Base-by-base conservation (phyloP, 1,139 yeast genomes). In the Candida sp. region DNA sequence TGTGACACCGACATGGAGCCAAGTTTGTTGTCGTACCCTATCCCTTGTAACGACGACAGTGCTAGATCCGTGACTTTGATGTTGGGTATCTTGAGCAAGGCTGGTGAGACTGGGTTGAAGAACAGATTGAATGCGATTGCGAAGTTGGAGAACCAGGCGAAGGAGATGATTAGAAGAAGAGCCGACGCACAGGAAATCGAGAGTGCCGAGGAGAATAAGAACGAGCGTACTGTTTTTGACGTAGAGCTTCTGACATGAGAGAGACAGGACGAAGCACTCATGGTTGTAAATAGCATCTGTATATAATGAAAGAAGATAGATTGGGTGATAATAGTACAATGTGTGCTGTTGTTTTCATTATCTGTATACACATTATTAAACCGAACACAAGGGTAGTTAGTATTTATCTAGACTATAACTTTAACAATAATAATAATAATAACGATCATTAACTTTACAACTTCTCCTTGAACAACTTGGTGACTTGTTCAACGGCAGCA, bases 21-120 rank as follows among this genome's bases (percentile, higher is more conserved):
- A 22, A 83, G 91, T 7, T 73, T 88, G 59, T 88, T 94, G 51
- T 90, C 97, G 2, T 94, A 94, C 68, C 96, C 98, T 47, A 90
- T 94, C 59, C 98, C 99, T 27, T 96, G 96, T 56, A 94, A 94
- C 65, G 98, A 94, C 68, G 98, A 93, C 67, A 88, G 96, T n/a
- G 74, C 85, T 53, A 83, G 99, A 66, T 83, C 96, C 11, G 84
- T 88, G 4, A 87, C 89, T 58, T 75, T 94, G 61, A 81, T 94
- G 63, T 75, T 85, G 49, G 98, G 99, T 54, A 86, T 93, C 22
- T 77, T 94, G 58, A 86, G 96, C 25, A 86, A 81, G 63, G 92
- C 98, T 17, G 98, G 96, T 27, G 86, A 88, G 66, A 79, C 78
- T 47, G 99, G 99, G 40, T 75, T 85, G 52, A 69, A 77, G 43